A percentile compares a stretch with the other conserved stretches of the same genome.
phyloP scores from a whole-genome alignment of 2,329 filamentous ascomycete species.

The Cordyceps pruinosa region DNA sequence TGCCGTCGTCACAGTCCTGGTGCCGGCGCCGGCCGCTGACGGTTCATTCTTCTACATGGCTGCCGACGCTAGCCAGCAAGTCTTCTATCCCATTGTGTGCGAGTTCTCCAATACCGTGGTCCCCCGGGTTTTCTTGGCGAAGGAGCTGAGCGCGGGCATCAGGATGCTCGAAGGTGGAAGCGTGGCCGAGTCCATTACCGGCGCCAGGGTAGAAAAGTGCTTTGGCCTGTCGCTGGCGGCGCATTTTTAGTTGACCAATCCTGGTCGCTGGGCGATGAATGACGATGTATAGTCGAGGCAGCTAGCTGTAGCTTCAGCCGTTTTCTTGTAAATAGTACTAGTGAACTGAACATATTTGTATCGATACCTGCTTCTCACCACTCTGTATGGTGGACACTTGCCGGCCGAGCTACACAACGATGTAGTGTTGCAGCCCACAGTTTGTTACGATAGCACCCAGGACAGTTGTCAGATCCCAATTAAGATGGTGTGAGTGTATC shows the following conservation, averaged over 20 bases:
- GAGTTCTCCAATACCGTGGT: conserved; percentile 18
- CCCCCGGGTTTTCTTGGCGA: conserved; percentile 23
- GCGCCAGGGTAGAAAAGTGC: conserved; percentile 18
- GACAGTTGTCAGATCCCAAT: not conserved
- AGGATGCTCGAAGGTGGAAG: conserved; percentile 19
- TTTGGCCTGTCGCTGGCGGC: conserved; percentile 1
- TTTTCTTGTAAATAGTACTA: too few species aligned
- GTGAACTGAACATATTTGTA: too few species aligned
- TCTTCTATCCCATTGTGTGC: conserved; percentile 25
- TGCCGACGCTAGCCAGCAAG: conserved; percentile 16
- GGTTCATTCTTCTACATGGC: conserved; percentile 18
- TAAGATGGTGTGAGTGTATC: not conserved
- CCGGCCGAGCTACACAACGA: too few species aligned
- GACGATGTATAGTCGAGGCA: too few species aligned
- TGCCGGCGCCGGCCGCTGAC: conserved; percentile 11
- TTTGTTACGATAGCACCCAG: too few species aligned
- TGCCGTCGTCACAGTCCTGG: conserved; percentile 17
- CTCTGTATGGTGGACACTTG: too few species aligned
- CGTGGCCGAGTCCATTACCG: conserved; percentile 21
- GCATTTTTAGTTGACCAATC: not conserved
- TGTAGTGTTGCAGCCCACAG: too few species aligned
- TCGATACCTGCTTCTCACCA: too few species aligned
- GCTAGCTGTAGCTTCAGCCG: too few species aligned
- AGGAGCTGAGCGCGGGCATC: conserved; percentile 19
- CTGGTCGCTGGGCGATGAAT: too few species aligned